phyloP scores from a whole-genome alignment of 2,329 filamentous ascomycete genomes.

The Alternaria consortialis region DNA sequence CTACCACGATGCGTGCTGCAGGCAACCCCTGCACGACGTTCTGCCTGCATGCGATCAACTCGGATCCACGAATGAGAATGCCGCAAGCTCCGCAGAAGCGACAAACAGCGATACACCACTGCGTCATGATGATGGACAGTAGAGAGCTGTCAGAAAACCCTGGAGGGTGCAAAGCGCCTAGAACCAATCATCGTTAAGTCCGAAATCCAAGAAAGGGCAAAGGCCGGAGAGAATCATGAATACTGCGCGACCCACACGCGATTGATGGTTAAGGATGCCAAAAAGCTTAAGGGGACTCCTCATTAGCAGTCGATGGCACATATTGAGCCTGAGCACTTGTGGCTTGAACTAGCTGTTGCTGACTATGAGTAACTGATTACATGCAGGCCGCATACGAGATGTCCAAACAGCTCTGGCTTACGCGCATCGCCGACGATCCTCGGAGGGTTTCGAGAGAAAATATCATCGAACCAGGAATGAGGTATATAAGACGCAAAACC shows the following conservation, averaged over 20 bases:
- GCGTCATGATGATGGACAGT: constrained; percentile 28
- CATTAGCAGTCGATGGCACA: too few relatives aligned
- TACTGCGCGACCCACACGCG: background rate
- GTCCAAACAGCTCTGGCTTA: background rate
- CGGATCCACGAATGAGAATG: constrained; percentile 11
- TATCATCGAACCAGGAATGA: background rate
- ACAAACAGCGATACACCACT: constrained; percentile 8
- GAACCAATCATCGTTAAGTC: background rate
- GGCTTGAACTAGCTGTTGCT: background rate
- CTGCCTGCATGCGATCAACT: background rate
- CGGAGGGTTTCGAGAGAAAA: background rate
- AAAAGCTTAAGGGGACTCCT: constrained; percentile 3
- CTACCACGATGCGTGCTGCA: constrained; percentile 4
- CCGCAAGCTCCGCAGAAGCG: background rate
- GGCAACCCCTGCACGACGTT: constrained; percentile 8
- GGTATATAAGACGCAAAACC: background rate
- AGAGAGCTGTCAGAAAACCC: constrained; percentile 1
- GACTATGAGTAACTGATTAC: background rate
- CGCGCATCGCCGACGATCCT: background rate
- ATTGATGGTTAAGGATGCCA: constrained; percentile 3
- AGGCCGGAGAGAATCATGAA: constrained; percentile 1
- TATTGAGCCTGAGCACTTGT: background rate
- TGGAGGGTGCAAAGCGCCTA: background rate
- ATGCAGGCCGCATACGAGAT: background rate
- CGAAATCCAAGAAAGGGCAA: constrained; percentile 1